Base-by-base conservation (phyloP, 2,329 filamentous ascomycete species). In the Aaosphaeria pasadenensis region DNA sequence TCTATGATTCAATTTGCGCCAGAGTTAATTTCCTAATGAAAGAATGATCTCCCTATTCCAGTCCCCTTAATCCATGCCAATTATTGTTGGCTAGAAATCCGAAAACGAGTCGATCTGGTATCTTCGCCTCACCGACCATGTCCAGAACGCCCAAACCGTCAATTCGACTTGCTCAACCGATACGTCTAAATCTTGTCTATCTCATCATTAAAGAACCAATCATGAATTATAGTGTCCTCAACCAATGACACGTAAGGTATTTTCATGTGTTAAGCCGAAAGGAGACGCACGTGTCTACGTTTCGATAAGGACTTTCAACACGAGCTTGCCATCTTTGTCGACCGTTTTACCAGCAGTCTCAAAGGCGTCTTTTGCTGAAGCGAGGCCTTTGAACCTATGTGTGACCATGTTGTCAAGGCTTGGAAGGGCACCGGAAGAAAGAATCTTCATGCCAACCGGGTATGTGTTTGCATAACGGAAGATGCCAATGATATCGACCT, bases 401-500 rank as follows among this genome's bases (percentile, higher is more conserved):
- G 78, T 81, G 29, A 81, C 73, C 57, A 81, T 75, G 52, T 73
- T 72, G 53, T 79, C 74, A 39, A 81, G 75, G 17, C 64, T 72
- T 13, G 72, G 72, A 38, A 81, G 60, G 46, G 74, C 72, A 5
- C 77, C 77, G 43, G 75, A 76, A 2, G 73, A 76, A 54, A 81
- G 64, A 52, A 81, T 62, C 52, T 73, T 74, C 60, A 82, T 79
- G 2, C 78, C 79, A n/a, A 71, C 74, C 0, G 78, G 77, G 53
- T 81, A 82, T 0, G 77, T 77, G 55, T 75, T 71, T 58, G 78
- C 77, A 50, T 82, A 82, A 40, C 79, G 69, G 63, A 81, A 80
- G 5, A 81, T 77, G n/a, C 79, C 79, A 43, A 81, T 74, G 39
- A 82, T 74, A 58, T 82, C 79, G 5, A 82, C 76, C 60, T 82